Base-by-base conservation (phyloP, 176 grass and related monocot genomes). In the Paspalum vaginatum region DNA sequence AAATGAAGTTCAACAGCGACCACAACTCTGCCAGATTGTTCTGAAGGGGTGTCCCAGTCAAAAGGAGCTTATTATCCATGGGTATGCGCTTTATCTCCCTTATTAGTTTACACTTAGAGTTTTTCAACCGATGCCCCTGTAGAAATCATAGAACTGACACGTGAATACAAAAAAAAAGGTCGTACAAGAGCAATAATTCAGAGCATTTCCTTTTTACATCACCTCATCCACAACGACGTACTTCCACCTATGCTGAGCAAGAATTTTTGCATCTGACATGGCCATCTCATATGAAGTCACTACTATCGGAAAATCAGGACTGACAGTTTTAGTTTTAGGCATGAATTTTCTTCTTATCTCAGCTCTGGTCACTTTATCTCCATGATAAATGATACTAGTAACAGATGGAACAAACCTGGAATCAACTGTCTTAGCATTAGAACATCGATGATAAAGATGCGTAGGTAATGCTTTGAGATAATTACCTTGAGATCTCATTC, bases 151-250 rank as follows among this genome's bases (percentile, higher is more conserved):
- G 5, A 39, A n/a, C 61, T 17, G 54, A 63, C 10, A 76, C 11
- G 20, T 75, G 75, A 83, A 84, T 49, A 47, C 17, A 81, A 40
- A 41, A 42, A 16, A 16, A 63, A 76, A 66, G 45, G 27, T 17
- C 15, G 52, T 70, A 60, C 5, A 87, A 65, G 42, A 26, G 72
- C 12, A 58, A 60, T 50, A 60, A 81, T 66, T 51, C 46, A 63
- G 6, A 53, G 59, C 16, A 74, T 58, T 45, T 48, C 14, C 2
- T 71, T 54, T 53, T 76, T 52, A 17, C 45, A 75, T 77, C 62
- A 99, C 96, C 92, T 99, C 96, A 65, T 99, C 96, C 26, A 99
- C 96, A 81, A 93, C 88, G 53, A 91, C 88, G 79, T 99, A 99
- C 77, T 89, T 95, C 96, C 96, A 99, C 77, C 75, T 91, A 87